phyloP scores from a whole-genome alignment of 225 moss, liverwort and hornwort species.

The Bryoerythrophyllum caledonicum region DNA sequence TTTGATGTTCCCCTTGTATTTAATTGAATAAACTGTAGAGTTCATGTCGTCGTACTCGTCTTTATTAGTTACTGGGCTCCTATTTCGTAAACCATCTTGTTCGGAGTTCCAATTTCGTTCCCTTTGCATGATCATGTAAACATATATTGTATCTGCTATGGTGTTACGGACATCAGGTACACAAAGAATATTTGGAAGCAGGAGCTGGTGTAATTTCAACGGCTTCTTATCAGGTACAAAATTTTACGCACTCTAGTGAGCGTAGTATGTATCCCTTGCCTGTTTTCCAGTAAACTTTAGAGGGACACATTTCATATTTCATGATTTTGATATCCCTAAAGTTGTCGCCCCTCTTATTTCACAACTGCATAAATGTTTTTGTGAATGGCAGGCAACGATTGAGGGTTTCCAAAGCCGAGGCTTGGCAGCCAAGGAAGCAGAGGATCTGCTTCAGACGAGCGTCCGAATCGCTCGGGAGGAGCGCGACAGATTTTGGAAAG shows the following conservation, averaged over 20 bases:
- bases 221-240: conserved; percentile 83
- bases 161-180: conserved; percentile 61
- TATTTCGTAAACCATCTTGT: not conserved
- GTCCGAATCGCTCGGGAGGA: conserved; percentile 77
- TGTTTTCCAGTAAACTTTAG: not conserved
- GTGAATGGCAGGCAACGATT: conserved; percentile 71
- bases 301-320: not conserved
- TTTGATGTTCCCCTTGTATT: not conserved
- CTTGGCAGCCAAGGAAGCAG: conserved; percentile 58
- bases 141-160: conserved; percentile 1
- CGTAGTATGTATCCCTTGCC: not conserved
- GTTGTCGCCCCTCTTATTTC: too few relatives aligned
- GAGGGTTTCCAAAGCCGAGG: conserved; percentile 80
- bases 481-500: conserved; percentile 83
- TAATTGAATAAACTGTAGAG: not conserved
- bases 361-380: conserved; percentile 4
- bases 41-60: not conserved
- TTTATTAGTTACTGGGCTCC: not conserved
- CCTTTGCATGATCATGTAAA: not conserved
- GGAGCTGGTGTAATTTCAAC: conserved; percentile 86
- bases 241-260: not conserved
- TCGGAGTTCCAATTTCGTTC: not conserved
- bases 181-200: conserved; percentile 89
- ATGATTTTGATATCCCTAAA: not conserved
- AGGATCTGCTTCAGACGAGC: conserved; percentile 67